Percentiles rank a stretch among this genome's conserved stretches.
Conservation (phyloP, 345 rosid genomes). For the Pistacia vera region DNA sequence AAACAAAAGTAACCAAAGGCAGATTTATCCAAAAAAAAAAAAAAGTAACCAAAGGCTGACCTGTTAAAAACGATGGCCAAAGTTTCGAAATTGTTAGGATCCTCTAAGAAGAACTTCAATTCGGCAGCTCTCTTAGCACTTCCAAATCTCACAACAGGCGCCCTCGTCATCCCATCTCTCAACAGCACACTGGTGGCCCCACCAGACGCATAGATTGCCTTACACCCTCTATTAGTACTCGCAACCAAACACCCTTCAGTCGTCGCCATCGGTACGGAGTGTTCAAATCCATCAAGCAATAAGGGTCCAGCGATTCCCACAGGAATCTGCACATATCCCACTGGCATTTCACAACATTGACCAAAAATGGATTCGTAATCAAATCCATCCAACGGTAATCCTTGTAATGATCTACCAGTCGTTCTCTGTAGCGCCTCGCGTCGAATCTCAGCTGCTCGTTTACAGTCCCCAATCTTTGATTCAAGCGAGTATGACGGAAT, state of each 20-base stretch:
- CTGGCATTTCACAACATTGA: constrained; percentile 98
- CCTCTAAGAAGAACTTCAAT: constrained; percentile 80
- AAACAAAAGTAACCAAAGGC: neutral
- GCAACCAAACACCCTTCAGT: constrained; percentile 97
- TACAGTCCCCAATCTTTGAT: constrained; percentile 78
- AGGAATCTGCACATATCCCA: constrained; percentile 90
- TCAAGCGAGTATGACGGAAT: constrained; percentile 77
- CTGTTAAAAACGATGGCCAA: constrained; percentile 72
- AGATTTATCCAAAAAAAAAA: too few species aligned
- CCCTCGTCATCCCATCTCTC: constrained; percentile 83
- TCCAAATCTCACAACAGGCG: constrained; percentile 74
- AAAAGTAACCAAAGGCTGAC: constrained; percentile 22
- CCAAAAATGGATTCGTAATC: constrained; percentile 83
- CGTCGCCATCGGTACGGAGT: constrained; percentile 91
- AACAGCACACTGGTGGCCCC: constrained; percentile 67
- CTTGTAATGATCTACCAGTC: constrained; percentile 72
- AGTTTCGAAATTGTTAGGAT: constrained; percentile 67
- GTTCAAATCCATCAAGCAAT: constrained; percentile 81
- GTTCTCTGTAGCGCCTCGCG: constrained; percentile 80
- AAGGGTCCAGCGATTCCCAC: constrained; percentile 94
- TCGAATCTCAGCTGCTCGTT: constrained; percentile 67
- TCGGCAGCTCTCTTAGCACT: constrained; percentile 65
- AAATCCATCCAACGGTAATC: constrained; percentile 80
- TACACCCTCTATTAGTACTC: constrained; percentile 92
- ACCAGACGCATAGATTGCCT: constrained; percentile 72